Conservation (phyloP, 2,329 filamentous ascomycete genomes). For the Aspergillus chevalieri region DNA sequence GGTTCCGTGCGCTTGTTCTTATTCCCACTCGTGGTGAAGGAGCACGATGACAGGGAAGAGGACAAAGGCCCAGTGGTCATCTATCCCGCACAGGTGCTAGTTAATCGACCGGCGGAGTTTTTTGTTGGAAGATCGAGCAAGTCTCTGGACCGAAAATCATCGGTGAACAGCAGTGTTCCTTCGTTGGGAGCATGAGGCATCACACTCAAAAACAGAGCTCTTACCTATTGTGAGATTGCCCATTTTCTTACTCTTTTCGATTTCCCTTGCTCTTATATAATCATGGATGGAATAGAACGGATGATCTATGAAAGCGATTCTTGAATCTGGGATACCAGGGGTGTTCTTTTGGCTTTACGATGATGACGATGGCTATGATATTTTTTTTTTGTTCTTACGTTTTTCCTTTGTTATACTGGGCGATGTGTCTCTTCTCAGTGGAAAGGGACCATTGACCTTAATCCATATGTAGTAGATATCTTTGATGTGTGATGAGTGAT, state of each 20-base stretch:
- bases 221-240: constrained; percentile 9
- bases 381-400: constrained; percentile 5
- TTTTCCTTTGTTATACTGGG: constrained; percentile 6
- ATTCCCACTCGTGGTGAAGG: constrained; percentile 94
- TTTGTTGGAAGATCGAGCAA: constrained; percentile 35
- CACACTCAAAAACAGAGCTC: constrained; percentile 24
- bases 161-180: constrained; percentile 38
- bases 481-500: constrained; percentile 26
- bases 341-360: neutral
- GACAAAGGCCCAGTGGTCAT: constrained; percentile 95
- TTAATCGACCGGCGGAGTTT: constrained; percentile 48
- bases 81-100: constrained; percentile 86
- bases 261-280: neutral
- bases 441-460: constrained; percentile 2
- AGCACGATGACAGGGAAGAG: constrained; percentile 69
- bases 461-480: constrained; percentile 19
- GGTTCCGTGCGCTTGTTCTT: constrained; percentile 85
- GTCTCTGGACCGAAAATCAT: constrained; percentile 35
- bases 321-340: too few relatives aligned
- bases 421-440: constrained; percentile 3
- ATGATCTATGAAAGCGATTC: neutral
- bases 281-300: neutral
- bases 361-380: neutral
- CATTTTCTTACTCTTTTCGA: constrained; percentile 9
- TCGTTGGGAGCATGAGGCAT: constrained; percentile 40